phyloP scores from a whole-genome alignment of 371 early-diverging fungal genomes.

The Mucor ambiguus region DNA sequence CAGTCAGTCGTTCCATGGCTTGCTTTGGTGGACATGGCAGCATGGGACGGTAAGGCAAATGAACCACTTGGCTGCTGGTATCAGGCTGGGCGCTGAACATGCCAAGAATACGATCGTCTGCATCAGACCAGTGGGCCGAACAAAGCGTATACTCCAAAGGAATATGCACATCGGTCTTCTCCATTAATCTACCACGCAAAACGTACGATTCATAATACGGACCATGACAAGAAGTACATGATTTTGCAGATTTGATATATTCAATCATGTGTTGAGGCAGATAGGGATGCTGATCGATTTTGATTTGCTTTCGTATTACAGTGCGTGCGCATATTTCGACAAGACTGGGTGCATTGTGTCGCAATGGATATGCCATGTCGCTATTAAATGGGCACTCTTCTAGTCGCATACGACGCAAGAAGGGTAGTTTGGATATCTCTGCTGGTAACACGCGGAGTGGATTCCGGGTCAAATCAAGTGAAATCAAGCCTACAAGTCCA shows the following conservation, averaged over 20 bases:
- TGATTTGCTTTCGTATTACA: slow-evolving; percentile 63
- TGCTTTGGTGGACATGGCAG: slow-evolving; percentile 9
- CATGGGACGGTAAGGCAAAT: slow-evolving; percentile 14
- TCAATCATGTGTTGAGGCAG: slow-evolving; percentile 53
- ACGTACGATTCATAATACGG: slow-evolving; percentile 75
- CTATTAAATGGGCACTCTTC: slow-evolving; percentile 47
- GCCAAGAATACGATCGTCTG: slow-evolving; percentile 22
- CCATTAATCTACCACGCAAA: slow-evolving; percentile 60
- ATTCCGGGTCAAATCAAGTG: slow-evolving; percentile 66
- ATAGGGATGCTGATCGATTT: slow-evolving; percentile 40
- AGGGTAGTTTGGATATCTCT: slow-evolving; percentile 45
- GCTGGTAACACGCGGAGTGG: slow-evolving; percentile 39
- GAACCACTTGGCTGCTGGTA: neutral
- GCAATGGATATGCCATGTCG: slow-evolving; percentile 24
- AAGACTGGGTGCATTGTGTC: slow-evolving; percentile 50
- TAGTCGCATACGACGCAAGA: slow-evolving; percentile 50
- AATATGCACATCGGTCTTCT: slow-evolving; percentile 53
- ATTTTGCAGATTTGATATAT: slow-evolving; percentile 64
- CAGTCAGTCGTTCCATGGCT: neutral
- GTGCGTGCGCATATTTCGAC: slow-evolving; percentile 75
- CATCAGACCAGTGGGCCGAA: slow-evolving; percentile 38
- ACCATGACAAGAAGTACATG: slow-evolving; percentile 82
- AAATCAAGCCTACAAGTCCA: slow-evolving; percentile 57
- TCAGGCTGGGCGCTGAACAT: slow-evolving; percentile 25
- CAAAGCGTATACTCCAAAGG: slow-evolving; percentile 35